Percentiles rank a stretch among this genome's conserved stretches.
phyloP scores from a whole-genome alignment of 164 flowering plant species.

The Stephania yunnanensis region DNA sequence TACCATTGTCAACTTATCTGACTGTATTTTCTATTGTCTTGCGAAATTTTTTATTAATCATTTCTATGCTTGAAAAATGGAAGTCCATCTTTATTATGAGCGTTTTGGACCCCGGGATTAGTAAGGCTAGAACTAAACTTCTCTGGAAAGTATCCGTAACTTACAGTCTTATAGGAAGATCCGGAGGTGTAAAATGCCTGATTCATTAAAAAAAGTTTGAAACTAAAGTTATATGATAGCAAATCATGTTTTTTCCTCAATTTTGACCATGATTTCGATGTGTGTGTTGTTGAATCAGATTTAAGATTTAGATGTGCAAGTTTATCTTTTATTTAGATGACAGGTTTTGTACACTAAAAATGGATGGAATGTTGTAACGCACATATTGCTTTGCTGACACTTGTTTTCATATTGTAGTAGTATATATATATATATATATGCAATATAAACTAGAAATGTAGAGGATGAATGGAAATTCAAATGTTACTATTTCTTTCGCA shows the following conservation, averaged over 20 bases:
- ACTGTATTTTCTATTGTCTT: background rate
- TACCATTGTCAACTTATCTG: conserved; percentile 15
- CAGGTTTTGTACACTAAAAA: background rate
- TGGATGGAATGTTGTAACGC: background rate
- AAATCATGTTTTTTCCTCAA: background rate
- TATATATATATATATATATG: no score
- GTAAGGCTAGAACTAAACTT: background rate
- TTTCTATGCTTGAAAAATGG: background rate
- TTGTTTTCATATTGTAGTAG: background rate
- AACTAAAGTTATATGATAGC: background rate
- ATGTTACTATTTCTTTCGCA: background rate
- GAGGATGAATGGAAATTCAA: background rate
- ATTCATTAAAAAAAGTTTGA: background rate
- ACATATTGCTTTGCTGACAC: background rate
- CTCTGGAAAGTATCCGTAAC: background rate
- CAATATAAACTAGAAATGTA: no score
- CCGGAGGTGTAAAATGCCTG: background rate
- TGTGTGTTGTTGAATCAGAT: background rate
- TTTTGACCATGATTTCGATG: background rate
- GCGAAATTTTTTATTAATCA: background rate
- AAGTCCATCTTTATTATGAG: background rate
- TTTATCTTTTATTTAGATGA: background rate
- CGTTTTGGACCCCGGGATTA: background rate
- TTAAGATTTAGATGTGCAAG: background rate
- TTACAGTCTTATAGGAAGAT: background rate